A percentile compares a stretch with the other conserved stretches of the same genome.
Conservation (phyloP, 202 grass and related monocot species). For the Setaria viridis region DNA sequence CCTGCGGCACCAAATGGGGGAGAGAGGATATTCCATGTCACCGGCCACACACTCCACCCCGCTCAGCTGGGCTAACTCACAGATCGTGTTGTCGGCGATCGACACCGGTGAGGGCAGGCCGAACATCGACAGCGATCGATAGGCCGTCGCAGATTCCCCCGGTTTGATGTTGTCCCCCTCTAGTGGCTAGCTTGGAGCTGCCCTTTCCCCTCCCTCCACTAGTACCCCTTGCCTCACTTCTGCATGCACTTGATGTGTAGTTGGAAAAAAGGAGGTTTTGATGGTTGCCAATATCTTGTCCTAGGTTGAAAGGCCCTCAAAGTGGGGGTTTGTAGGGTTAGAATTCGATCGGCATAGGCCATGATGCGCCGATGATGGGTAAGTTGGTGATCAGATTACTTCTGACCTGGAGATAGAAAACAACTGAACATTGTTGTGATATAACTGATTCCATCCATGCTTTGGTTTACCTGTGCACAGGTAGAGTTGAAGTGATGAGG, state of each 20-base stretch:
- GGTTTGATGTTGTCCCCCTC: slow-evolving; percentile 52
- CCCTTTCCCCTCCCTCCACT: slow-evolving; percentile 25
- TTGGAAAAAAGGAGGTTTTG: slow-evolving; percentile 18
- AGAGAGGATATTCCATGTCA: slow-evolving; percentile 60
- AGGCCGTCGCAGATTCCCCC: slow-evolving; percentile 31
- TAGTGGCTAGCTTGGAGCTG: slow-evolving; percentile 1
- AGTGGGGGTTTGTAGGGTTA: not conserved
- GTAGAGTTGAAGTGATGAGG: slow-evolving; percentile 9
- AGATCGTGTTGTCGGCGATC: slow-evolving; percentile 50
- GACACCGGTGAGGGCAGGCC: slow-evolving; percentile 30
- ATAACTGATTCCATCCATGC: slow-evolving; percentile 11
- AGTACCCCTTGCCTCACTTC: slow-evolving; percentile 15
- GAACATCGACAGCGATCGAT: slow-evolving; percentile 45
- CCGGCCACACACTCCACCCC: slow-evolving; percentile 29
- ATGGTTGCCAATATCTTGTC: slow-evolving; percentile 44
- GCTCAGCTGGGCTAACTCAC: slow-evolving; percentile 20
- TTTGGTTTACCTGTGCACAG: not conserved
- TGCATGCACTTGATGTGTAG: slow-evolving; percentile 49
- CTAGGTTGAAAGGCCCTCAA: slow-evolving; percentile 34
- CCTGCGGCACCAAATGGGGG: slow-evolving; percentile 21
- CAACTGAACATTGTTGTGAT: not conserved
- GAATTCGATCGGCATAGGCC: slow-evolving; percentile 37
- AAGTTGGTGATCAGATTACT: slow-evolving; percentile 23
- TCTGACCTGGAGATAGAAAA: slow-evolving; percentile 36
- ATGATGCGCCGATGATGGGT: slow-evolving; percentile 53